phyloP scores from a whole-genome alignment of 2,329 filamentous ascomycete species.

The Fusarium anguioides region DNA sequence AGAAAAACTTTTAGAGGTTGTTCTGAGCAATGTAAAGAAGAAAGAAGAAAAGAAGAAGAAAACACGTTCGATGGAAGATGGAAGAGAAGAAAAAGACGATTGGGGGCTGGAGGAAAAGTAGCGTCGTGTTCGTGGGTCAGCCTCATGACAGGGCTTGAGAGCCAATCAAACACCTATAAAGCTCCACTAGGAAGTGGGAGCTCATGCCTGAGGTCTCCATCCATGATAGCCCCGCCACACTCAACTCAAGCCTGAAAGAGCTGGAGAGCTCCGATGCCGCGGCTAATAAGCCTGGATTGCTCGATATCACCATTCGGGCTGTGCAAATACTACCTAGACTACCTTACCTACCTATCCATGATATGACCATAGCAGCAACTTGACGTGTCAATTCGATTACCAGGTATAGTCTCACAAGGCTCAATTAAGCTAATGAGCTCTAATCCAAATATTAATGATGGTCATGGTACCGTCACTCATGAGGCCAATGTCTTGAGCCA shows the following conservation, averaged over 20 bases:
- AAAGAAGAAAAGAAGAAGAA: slow-evolving; percentile 33
- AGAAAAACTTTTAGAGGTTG: slow-evolving; percentile 8
- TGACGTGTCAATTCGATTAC: not conserved
- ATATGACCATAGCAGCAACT: not conserved
- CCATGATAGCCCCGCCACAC: not conserved
- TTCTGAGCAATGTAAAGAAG: slow-evolving; percentile 25
- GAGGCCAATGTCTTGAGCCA: slow-evolving; percentile 29
- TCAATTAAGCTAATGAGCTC: not conserved
- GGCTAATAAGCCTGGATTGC: not conserved
- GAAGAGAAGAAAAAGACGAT: slow-evolving; percentile 43
- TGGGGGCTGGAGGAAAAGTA: slow-evolving; percentile 44
- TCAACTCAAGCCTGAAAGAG: not conserved
- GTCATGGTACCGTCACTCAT: slow-evolving; percentile 20
- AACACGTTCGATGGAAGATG: slow-evolving; percentile 37
- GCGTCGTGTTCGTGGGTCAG: slow-evolving; percentile 36
- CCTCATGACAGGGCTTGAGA: slow-evolving; percentile 13
- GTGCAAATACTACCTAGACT: not conserved
- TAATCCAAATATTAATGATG: not conserved
- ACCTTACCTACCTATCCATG: not conserved
- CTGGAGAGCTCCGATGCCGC: slow-evolving; percentile 9
- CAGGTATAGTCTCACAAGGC: not conserved
- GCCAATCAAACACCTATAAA: slow-evolving; percentile 36
- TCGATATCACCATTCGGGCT: slow-evolving; percentile 17
- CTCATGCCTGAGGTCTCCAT: slow-evolving; percentile 36
- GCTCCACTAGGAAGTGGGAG: slow-evolving; percentile 13